A percentile compares a stretch with the other conserved stretches of the same genome.
Conservation (phyloP, 305 asterid species). For the Nicotiana rustica region DNA sequence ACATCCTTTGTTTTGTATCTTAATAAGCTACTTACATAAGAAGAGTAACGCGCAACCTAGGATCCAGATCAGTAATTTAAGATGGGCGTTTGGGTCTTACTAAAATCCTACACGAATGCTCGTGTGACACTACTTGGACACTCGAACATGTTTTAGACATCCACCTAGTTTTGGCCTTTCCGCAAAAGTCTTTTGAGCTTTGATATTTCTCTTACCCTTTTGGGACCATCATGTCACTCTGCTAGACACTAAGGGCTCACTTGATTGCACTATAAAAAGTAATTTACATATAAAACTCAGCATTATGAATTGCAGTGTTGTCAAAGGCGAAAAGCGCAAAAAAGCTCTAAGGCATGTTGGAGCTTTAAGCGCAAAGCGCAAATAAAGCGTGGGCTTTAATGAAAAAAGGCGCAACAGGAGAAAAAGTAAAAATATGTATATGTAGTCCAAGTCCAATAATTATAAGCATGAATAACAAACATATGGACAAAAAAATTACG, state of each 20-base stretch:
- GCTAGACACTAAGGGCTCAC: neutral
- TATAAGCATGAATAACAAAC: too few species aligned
- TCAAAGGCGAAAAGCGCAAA: too few species aligned
- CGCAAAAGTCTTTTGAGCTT: neutral
- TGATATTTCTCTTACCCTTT: neutral
- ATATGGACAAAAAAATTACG: too few species aligned
- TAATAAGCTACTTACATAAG: neutral
- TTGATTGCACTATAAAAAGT: neutral
- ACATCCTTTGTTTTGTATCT: neutral
- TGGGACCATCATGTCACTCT: neutral
- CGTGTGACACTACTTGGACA: neutral
- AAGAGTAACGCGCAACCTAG: neutral
- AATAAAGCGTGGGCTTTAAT: too few species aligned
- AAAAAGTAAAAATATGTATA: too few species aligned
- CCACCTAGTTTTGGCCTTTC: neutral
- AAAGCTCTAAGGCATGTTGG: too few species aligned
- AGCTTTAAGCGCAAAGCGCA: too few species aligned
- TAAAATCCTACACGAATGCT: neutral
- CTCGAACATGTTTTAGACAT: neutral
- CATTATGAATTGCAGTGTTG: too few species aligned
- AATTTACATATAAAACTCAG: neutral
- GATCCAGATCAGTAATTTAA: neutral
- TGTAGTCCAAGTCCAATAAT: too few species aligned
- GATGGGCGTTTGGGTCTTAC: neutral
- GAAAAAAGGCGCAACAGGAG: too few species aligned